Evolutionary conservation across 805 yeast species (phyloP).

Genomic region (Monosporozyma aerobia): DNA sequence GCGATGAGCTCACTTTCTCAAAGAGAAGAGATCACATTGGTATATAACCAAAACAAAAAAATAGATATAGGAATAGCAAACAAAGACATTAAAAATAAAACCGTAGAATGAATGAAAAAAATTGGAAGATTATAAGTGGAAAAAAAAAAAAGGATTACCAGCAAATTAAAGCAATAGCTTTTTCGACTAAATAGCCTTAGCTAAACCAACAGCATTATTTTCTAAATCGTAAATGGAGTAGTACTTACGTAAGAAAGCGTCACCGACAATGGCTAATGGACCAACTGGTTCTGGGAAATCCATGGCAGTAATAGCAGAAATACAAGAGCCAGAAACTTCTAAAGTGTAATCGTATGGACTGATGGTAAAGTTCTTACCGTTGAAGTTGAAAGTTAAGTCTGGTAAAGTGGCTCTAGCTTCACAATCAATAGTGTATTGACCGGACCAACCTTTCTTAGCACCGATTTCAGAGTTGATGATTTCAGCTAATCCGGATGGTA

Average conservation of each 20-base stretch:
- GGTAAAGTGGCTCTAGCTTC: conserved; percentile 75
- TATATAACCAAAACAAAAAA: not conserved
- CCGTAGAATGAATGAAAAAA: not conserved
- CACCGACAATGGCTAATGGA: conserved; percentile 93
- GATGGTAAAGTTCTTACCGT: conserved; percentile 86
- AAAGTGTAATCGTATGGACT: conserved; percentile 85
- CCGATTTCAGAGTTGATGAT: conserved; percentile 92
- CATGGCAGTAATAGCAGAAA: conserved; percentile 94
- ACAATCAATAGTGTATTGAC: conserved; percentile 93
- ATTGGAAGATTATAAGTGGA: not conserved
- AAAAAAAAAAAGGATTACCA: not conserved
- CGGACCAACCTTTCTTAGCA: conserved; percentile 94
- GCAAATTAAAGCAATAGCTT: too few relatives aligned
- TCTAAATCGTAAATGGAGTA: conserved; percentile 91
- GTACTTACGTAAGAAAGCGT: conserved; percentile 90
- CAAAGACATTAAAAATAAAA: not conserved
- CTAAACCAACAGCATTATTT: conserved; percentile 90
- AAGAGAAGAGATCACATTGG: not conserved
- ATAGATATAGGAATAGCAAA: not conserved
- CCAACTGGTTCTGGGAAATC: conserved; percentile 97
- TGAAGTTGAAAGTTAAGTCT: conserved; percentile 82
- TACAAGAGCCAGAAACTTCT: conserved; percentile 91
- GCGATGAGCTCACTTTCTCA: not conserved
- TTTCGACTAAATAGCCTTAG: conserved; percentile 47
- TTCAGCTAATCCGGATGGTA: conserved; percentile 94